Base-by-base conservation (phyloP, 106 monocot species). In the Alisma plantagoaquatica region DNA sequence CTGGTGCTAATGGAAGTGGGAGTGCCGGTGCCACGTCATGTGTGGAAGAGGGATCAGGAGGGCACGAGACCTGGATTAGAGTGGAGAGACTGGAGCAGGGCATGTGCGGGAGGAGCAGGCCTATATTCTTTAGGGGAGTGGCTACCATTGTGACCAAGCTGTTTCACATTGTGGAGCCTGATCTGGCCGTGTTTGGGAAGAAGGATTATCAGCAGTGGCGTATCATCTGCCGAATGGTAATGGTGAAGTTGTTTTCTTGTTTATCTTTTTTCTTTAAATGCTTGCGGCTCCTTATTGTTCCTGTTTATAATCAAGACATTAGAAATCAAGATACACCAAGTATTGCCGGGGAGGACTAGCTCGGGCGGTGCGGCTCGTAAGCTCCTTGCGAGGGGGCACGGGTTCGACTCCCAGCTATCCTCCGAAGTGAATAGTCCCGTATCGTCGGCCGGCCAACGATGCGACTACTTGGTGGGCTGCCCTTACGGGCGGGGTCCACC, bases 181-280 rank as follows among this genome's bases (percentile, higher is more conserved):
- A 98, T 64, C 53, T 98, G 1, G 98, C 90, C 1, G 53, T 98
- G 11, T 90, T 98, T 20, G 98, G 98, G 49, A 98, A 98, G 76
- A 98, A 98, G 64, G 98, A 98, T 51, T 98, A 90, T 52, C 98
- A 98, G 62, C 98, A 98, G 46, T 98, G 98, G 98, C 63, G 85
- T 43, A 17, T 98, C 31, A 76, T 98, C 29, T 68, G 64, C 43
- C 62, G 85, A 26, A 90, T 98, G 98, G 98, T 98, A 73, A 35
- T 47, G 2, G 1, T 52, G 0, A 14, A 9, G 46, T 20, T 27
- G 1, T 1, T 55, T 24, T 56, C 31, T 9, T 29, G 32, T n/a
- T n/a, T n/a, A n/a, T n/a, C n/a, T n/a, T n/a, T n/a, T n/a, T n/a
- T n/a, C n/a, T n/a, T n/a, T n/a, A n/a, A n/a, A n/a, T n/a, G n/a